phyloP scores from a whole-genome alignment of 1,284 basidiomycete genomes.

The Trichosporon ovoides region DNA sequence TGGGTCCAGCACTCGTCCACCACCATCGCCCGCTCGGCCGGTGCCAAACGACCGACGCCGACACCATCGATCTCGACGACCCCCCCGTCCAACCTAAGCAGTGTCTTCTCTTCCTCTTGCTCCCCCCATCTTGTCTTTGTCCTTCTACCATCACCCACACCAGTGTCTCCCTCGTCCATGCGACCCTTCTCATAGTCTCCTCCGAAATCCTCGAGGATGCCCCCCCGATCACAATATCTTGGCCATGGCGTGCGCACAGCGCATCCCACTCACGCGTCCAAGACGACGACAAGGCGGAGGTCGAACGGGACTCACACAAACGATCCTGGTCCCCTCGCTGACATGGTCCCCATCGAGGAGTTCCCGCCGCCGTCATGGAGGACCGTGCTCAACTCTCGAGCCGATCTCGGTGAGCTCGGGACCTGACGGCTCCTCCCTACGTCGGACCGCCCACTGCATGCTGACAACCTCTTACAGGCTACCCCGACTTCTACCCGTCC shows the following conservation, averaged over 20 bases:
- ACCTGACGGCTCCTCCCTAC: background rate
- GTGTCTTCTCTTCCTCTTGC: background rate
- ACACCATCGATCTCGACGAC: background rate
- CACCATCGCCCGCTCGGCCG: too few relatives aligned
- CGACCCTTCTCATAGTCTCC: background rate
- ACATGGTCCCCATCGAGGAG: conserved; percentile 37
- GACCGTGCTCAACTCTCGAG: conserved; percentile 38
- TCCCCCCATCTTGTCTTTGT: background rate
- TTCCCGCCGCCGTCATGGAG: conserved; percentile 46
- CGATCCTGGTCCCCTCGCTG: conserved; percentile 16
- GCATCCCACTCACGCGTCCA: conserved; percentile 7
- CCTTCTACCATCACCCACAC: background rate
- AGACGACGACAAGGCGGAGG: conserved; percentile 14
- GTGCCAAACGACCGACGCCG: too few relatives aligned
- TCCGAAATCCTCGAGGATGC: background rate
- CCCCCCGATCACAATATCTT: conserved; percentile 3
- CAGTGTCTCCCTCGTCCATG: background rate
- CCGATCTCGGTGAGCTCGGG: conserved; percentile 41
- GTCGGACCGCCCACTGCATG: background rate
- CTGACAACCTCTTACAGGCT: conserved; percentile 55
- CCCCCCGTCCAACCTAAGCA: background rate
- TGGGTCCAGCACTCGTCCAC: too few relatives aligned
- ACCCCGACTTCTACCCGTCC: conserved; percentile 79
- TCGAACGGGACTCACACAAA: conserved; percentile 8
- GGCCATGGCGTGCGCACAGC: conserved; percentile 11